Evolutionary conservation across 495 filamentous ascomycete species (phyloP), one percentile per base, ranked within the genome.

Genomic region (Daldinia caldariorum): DNA sequence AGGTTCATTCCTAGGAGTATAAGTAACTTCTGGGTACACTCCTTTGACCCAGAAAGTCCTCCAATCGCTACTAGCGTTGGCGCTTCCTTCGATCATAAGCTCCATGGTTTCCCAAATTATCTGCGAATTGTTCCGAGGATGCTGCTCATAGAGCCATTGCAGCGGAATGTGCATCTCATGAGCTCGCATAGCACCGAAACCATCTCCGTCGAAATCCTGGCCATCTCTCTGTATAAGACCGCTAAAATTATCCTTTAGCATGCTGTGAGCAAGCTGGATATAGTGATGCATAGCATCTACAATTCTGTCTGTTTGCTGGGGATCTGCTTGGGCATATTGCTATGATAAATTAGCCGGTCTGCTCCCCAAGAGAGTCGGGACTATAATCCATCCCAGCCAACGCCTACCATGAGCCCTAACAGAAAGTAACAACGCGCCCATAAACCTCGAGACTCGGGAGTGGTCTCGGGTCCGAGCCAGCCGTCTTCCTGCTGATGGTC

Each of bases 381-480:
- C 0, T 12, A 12, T 9, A 37, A 29, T 38, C 6, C 5, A 22
- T 10, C 8, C 7, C 5, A 31, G 14, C 34, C 20, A 14, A n/a
- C 2, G 69, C 70, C 6, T 67, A 77, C 75, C 75, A 79, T 85
- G 32, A 87, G 60, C n/a, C 85, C 86, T 18, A 89, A 76, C 51
- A 85, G 81, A 13, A 88, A 74, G 37, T 84, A 80, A 58, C 79
- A 85, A 26, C 86, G 79, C 13, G 79, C 87, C 88, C 86, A 89
- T 57, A 89, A 74, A 38, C 84, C 81, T 61, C 87, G 77, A 5
- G 78, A 74, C 14, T 78, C 67, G 13, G 70, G 63, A 3, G 66
- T 79, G 0, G 79, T 85, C 76, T 89, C 88, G 0, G 85, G 85
- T 2, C 88, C 87, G 34, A 90, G 70, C 88, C 88, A 90, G 12